Percentiles rank a stretch among this genome's conserved stretches.
phyloP scores from a whole-genome alignment of 352 stramenopile species.

The Globisporangium nagaii region DNA sequence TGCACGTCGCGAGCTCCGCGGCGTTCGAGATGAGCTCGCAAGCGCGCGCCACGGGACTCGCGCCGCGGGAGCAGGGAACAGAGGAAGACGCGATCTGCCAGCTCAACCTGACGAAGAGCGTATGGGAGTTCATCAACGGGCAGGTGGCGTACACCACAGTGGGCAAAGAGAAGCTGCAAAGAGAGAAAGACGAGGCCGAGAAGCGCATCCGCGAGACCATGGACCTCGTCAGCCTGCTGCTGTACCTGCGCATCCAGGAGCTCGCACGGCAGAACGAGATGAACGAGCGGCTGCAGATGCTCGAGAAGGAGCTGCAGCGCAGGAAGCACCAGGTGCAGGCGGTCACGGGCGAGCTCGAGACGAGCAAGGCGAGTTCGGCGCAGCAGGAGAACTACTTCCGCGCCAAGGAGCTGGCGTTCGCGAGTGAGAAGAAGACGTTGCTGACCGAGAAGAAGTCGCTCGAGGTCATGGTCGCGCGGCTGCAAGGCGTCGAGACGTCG shows the following conservation, averaged over 20 bases:
- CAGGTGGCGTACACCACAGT: slow-evolving; percentile 5
- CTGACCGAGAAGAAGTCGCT: slow-evolving; percentile 63
- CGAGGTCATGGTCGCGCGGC: slow-evolving; percentile 38
- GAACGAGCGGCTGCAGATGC: slow-evolving; percentile 29
- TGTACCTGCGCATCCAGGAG: slow-evolving; percentile 51
- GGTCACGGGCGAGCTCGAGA: slow-evolving; percentile 41
- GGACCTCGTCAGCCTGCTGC: slow-evolving; percentile 69
- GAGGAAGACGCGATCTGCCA: slow-evolving; percentile 8
- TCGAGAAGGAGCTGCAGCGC: slow-evolving; percentile 53
- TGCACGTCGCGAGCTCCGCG: slow-evolving; percentile 25
- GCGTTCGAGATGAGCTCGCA: slow-evolving; percentile 4
- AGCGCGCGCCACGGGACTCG: slow-evolving; percentile 1
- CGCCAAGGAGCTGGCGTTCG: slow-evolving; percentile 47
- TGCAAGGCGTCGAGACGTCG: slow-evolving; percentile 70
- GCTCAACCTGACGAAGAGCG: slow-evolving; percentile 6
- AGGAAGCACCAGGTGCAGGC: slow-evolving; percentile 39
- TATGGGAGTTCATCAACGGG: slow-evolving; percentile 7
- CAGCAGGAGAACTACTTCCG: slow-evolving; percentile 62
- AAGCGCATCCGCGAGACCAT: slow-evolving; percentile 39
- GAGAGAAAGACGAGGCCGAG: slow-evolving; percentile 27
- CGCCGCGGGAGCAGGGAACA: not conserved
- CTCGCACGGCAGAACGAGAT: slow-evolving; percentile 43
- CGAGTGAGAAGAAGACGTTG: slow-evolving; percentile 39
- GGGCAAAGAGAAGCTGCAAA: slow-evolving; percentile 13
- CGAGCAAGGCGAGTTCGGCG: slow-evolving; percentile 36